Conservation (phyloP, 208 protist genomes). For the Naegleria lovaniensis region DNA sequence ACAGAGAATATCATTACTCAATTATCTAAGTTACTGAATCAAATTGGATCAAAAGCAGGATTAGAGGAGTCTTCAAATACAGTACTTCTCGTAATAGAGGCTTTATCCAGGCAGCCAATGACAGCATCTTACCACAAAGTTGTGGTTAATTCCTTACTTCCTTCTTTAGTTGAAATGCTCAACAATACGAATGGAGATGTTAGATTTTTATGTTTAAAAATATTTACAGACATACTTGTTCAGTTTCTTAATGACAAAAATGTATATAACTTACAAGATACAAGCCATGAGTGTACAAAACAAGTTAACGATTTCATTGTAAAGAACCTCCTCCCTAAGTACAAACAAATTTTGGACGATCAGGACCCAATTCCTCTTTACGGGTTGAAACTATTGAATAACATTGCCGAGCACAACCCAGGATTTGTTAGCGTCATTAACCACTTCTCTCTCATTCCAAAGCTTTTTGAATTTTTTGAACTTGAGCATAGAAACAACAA, state of each 20-base stretch:
- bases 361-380: slow-evolving; percentile 68
- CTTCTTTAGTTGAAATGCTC: slow-evolving; percentile 30
- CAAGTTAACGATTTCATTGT: slow-evolving; percentile 32
- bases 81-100: slow-evolving; percentile 38
- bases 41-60: slow-evolving; percentile 37
- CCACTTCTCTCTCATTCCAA: slow-evolving; percentile 46
- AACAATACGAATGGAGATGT: slow-evolving; percentile 27
- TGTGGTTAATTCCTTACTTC: slow-evolving; percentile 32
- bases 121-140: background rate
- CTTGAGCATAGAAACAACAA: slow-evolving; percentile 51
- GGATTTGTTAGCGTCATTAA: slow-evolving; percentile 29
- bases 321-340: slow-evolving; percentile 31
- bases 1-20: background rate
- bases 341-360: slow-evolving; percentile 60
- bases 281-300: background rate
- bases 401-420: slow-evolving; percentile 42
- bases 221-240: slow-evolving; percentile 39
- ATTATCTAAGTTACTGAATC: slow-evolving; percentile 34
- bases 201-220: slow-evolving; percentile 38
- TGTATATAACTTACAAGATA: slow-evolving; percentile 16
- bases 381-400: slow-evolving; percentile 64
- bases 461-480: slow-evolving; percentile 49
- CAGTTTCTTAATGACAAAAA: slow-evolving; percentile 16
- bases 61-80: slow-evolving; percentile 43
- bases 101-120: slow-evolving; percentile 23